phyloP scores from a whole-genome alignment of 2,329 filamentous ascomycete genomes.

The Botrytis squamosa region DNA sequence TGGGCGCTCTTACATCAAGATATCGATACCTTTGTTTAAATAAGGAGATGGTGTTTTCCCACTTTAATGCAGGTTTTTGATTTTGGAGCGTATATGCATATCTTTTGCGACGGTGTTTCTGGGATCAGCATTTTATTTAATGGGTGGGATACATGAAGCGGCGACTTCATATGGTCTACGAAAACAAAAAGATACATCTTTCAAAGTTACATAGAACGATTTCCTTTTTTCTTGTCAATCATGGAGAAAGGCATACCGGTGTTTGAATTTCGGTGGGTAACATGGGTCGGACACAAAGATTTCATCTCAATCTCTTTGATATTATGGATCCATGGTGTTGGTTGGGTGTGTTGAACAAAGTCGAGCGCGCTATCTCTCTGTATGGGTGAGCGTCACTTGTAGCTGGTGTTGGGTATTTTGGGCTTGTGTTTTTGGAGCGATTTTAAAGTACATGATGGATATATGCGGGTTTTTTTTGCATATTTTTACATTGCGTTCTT shows the following conservation, averaged over 20 bases:
- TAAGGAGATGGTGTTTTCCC: conserved; percentile 35
- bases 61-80: conserved; percentile 33
- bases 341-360: conserved; percentile 33
- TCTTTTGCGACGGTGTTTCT: conserved; percentile 38
- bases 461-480: conserved; percentile 34
- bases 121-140: conserved; percentile 38
- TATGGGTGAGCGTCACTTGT: conserved; percentile 32
- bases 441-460: conserved; percentile 25
- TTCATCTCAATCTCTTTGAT: conserved; percentile 34
- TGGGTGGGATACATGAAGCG: conserved; percentile 37
- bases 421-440: conserved; percentile 32
- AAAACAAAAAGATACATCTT: conserved; percentile 37
- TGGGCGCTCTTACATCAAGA: conserved; percentile 36
- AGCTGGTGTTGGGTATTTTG: conserved; percentile 24
- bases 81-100: conserved; percentile 40
- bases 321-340: conserved; percentile 33
- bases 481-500: conserved; percentile 30
- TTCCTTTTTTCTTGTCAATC: conserved; percentile 33
- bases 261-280: conserved; percentile 33
- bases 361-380: conserved; percentile 31
- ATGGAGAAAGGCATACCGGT: conserved; percentile 32
- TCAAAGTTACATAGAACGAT: conserved; percentile 39
- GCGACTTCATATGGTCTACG: conserved; percentile 39
- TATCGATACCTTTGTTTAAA: conserved; percentile 40
- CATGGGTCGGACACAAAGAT: conserved; percentile 36